phyloP scores from a whole-genome alignment of 441 rosid species.

The Pelargonium myrrhifolium region DNA sequence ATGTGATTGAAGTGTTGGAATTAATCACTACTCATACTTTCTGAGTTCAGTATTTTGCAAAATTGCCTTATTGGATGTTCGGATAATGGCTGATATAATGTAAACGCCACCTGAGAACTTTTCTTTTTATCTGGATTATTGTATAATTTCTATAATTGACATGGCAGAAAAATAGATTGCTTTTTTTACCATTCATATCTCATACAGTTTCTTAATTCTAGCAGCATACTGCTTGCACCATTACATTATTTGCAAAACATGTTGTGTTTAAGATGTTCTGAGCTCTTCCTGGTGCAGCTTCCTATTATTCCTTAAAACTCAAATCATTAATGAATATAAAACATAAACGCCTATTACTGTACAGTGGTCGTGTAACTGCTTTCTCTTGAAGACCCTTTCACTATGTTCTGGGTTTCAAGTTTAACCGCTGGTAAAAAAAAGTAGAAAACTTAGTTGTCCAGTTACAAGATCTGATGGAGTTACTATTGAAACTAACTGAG shows the following conservation, averaged over 20 bases:
- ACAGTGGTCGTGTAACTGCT: neutral
- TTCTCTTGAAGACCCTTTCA: too few relatives aligned
- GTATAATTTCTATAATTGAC: neutral
- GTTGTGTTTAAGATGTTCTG: neutral
- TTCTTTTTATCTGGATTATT: too few relatives aligned
- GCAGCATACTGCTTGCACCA: neutral
- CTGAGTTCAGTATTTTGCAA: neutral
- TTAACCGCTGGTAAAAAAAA: neutral
- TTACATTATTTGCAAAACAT: too few relatives aligned
- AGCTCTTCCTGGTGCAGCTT: neutral
- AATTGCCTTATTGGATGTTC: neutral
- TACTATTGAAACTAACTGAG: neutral
- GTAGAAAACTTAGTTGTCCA: neutral
- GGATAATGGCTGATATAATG: neutral
- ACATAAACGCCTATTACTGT: neutral
- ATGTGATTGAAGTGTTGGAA: neutral
- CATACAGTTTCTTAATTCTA: neutral
- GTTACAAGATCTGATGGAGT: neutral
- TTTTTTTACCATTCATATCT: neutral
- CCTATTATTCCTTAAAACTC: neutral
- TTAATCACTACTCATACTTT: neutral
- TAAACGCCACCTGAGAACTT: neutral
- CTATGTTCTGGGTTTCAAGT: neutral
- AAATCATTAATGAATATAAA: neutral
- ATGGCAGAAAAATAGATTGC: neutral